phyloP scores from a whole-genome alignment of 2,329 filamentous ascomycete genomes.

The Albifimbria verrucaria region DNA sequence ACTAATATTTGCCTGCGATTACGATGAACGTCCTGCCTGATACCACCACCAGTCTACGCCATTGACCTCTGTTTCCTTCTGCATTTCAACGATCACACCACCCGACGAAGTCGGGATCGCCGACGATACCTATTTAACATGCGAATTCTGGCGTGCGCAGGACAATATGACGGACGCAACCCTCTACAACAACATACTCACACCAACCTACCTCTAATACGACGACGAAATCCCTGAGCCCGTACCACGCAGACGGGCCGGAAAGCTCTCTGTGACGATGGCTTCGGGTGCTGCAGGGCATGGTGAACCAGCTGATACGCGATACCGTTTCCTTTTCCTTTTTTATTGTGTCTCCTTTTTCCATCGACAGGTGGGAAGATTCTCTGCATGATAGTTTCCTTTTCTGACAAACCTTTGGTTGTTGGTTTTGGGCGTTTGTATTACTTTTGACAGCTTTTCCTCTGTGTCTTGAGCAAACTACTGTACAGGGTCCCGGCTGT shows the following conservation, averaged over 20 bases:
- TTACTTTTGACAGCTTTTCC: conserved; percentile 29
- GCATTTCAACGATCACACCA: conserved; percentile 27
- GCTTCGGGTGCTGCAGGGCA: conserved; percentile 15
- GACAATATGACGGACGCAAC: conserved; percentile 38
- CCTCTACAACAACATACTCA: conserved; percentile 18
- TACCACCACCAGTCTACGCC: conserved; percentile 24
- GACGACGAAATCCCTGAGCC: conserved; percentile 19
- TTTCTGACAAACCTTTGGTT: conserved; percentile 23
- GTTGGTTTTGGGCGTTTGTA: conserved; percentile 32
- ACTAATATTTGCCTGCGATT: conserved; percentile 45
- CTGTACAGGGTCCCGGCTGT: conserved; percentile 19
- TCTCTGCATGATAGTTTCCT: conserved; percentile 31
- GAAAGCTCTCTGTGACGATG: conserved; percentile 20
- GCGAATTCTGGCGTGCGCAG: conserved; percentile 33
- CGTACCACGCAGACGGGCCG: conserved; percentile 17
- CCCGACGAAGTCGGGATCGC: conserved; percentile 23
- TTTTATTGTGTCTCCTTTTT: conserved; percentile 16
- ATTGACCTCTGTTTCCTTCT: conserved; percentile 22
- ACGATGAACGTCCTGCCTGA: conserved; percentile 22
- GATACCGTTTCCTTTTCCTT: conserved; percentile 29
- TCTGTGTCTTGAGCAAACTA: conserved; percentile 24
- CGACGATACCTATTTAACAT: conserved; percentile 26
- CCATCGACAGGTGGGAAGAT: conserved; percentile 24
- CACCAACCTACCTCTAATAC: conserved; percentile 21
- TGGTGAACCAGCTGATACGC: conserved; percentile 21